phyloP scores from a whole-genome alignment of 441 rosid species.

The Eugenia klotzschiana region DNA sequence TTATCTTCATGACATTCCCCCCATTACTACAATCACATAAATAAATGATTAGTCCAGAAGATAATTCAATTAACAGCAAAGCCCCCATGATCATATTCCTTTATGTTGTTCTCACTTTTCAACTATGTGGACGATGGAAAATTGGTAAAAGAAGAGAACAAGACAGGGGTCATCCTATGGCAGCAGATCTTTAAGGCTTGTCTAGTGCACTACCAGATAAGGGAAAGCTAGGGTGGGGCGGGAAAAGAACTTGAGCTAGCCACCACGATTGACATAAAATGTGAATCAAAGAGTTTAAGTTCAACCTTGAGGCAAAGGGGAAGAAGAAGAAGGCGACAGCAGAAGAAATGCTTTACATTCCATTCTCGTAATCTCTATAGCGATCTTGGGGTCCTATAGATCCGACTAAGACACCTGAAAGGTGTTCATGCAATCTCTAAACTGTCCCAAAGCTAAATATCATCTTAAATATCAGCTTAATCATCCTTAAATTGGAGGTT shows the following conservation, averaged over 20 bases:
- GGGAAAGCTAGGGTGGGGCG: not conserved
- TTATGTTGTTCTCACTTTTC: not conserved
- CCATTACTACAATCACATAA: not conserved
- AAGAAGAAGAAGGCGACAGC: not conserved
- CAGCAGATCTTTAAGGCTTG: not conserved
- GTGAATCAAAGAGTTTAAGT: not conserved
- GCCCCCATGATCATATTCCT: not conserved
- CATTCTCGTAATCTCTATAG: not conserved
- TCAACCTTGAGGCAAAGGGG: not conserved
- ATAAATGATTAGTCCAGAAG: not conserved
- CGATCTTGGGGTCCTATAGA: not conserved
- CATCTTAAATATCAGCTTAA: not conserved
- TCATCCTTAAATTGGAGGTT: not conserved
- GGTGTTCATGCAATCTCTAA: not conserved
- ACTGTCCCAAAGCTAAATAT: not conserved
- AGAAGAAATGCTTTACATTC: not conserved
- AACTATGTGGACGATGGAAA: not conserved
- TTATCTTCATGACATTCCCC: not conserved
- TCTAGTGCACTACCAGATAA: not conserved
- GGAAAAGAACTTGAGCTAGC: not conserved
- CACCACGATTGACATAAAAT: not conserved
- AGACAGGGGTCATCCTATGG: not conserved
- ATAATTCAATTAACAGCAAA: not conserved
- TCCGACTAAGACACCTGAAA: not conserved
- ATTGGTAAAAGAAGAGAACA: not conserved